Percentiles rank a stretch among this genome's conserved stretches.
Conservation (phyloP, 1,284 basidiomycete genomes). For the Phlebopus sp. region DNA sequence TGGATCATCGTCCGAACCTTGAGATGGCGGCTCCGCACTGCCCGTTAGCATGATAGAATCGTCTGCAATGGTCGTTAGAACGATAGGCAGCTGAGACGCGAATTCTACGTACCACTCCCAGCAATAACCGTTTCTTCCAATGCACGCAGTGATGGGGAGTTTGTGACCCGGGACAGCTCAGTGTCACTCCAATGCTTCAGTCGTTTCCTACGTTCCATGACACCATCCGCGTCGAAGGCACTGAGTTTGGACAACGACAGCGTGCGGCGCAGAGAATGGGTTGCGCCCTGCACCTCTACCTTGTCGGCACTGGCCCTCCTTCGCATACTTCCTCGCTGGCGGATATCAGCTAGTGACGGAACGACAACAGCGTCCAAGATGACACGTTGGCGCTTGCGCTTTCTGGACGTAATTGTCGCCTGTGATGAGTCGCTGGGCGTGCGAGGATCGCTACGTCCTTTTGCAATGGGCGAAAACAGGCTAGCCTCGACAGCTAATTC, state of each 20-base stretch:
- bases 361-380: constrained; percentile 57
- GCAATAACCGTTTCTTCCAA: constrained; percentile 35
- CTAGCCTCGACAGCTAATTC: constrained; percentile 27
- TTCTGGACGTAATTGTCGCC: constrained; percentile 13
- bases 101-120: constrained; percentile 42
- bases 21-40: constrained; percentile 8
- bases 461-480: constrained; percentile 22
- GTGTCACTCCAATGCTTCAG: constrained; percentile 21
- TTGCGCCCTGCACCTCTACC: background rate
- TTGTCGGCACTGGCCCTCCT: constrained; percentile 24
- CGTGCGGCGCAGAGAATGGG: constrained; percentile 25
- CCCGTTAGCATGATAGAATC: constrained; percentile 42
- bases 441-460: constrained; percentile 4
- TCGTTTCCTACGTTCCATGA: constrained; percentile 20
- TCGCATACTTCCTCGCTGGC: constrained; percentile 16
- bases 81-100: background rate
- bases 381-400: constrained; percentile 46
- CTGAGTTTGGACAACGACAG: constrained; percentile 23
- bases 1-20: constrained; percentile 58
- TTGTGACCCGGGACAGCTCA: constrained; percentile 2
- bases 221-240: constrained; percentile 16
- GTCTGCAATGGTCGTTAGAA: constrained; percentile 29
- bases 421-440: constrained; percentile 6
- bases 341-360: constrained; percentile 36
- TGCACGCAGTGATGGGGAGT: constrained; percentile 29